Percentiles rank a stretch among this genome's conserved stretches.
phyloP scores from a whole-genome alignment of 164 flowering plant genomes.

The Protea cynaroides region DNA sequence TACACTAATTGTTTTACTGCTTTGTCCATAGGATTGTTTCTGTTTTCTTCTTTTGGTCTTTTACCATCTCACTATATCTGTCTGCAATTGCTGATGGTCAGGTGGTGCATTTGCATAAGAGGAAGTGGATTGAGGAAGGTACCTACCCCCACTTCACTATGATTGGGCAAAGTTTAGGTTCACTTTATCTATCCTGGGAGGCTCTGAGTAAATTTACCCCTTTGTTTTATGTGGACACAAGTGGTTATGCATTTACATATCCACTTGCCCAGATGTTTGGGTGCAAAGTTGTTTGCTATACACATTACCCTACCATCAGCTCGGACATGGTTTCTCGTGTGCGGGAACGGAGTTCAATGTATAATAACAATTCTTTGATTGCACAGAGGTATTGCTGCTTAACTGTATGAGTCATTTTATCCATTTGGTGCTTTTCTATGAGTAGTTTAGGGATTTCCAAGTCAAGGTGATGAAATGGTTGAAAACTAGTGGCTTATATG shows the following conservation, averaged over 20 bases:
- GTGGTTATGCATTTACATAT: constrained; percentile 97
- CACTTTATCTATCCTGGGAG: constrained; percentile 84
- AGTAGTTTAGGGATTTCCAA: neutral
- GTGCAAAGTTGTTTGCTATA: constrained; percentile 86
- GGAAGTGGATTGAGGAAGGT: constrained; percentile 92
- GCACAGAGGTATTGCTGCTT: constrained; percentile 54
- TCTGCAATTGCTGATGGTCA: constrained; percentile 14
- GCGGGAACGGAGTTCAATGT: constrained; percentile 52
- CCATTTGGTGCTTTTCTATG: neutral
- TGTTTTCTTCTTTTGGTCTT: neutral
- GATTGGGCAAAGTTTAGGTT: constrained; percentile 95
- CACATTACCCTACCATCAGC: constrained; percentile 96
- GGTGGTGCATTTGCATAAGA: constrained; percentile 75
- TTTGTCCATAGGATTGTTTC: neutral
- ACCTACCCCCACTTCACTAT: constrained; percentile 89
- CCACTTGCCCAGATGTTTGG: constrained; percentile 90
- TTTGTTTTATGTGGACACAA: constrained; percentile 68
- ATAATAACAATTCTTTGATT: constrained; percentile 66
- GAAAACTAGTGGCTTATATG: neutral
- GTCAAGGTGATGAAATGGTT: neutral
- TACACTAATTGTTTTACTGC: neutral
- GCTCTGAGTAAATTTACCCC: constrained; percentile 82
- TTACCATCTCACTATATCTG: constrained; percentile 1
- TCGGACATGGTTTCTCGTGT: constrained; percentile 92
- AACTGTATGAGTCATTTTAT: neutral